A percentile compares a stretch with the other conserved stretches of the same genome.
phyloP scores from a whole-genome alignment of 257 asterid species.

The Ehretia macrophylla region DNA sequence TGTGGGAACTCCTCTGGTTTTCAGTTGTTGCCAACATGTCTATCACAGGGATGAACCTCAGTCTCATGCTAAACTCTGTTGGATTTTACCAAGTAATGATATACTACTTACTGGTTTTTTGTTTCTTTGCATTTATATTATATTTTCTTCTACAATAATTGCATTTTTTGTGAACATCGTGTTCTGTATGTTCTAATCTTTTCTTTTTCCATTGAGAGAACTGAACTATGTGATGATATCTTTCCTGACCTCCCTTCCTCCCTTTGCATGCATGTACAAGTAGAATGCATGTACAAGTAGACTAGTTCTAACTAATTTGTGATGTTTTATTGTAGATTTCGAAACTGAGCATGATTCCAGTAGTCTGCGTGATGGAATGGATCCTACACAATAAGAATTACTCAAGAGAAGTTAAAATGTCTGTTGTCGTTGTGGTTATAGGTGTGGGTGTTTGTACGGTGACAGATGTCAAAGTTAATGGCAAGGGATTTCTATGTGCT shows the following conservation, averaged over 20 bases:
- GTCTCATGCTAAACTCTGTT: slow-evolving; percentile 98
- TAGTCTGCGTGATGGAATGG: slow-evolving; percentile 96
- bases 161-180: neutral
- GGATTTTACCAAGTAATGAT: slow-evolving; percentile 94
- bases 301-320: slow-evolving; percentile 18
- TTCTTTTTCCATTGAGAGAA: too few relatives aligned
- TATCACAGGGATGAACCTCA: slow-evolving; percentile 92
- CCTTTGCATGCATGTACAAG: neutral
- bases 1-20: slow-evolving; percentile 99
- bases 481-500: slow-evolving; percentile 83
- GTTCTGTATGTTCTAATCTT: too few relatives aligned
- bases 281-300: neutral
- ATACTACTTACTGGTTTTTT: neutral
- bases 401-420: slow-evolving; percentile 69
- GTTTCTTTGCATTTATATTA: neutral
- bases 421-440: slow-evolving; percentile 87
- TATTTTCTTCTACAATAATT: neutral
- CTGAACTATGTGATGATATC: too few relatives aligned
- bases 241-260: too few relatives aligned
- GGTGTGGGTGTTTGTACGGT: slow-evolving; percentile 99
- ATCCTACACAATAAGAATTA: slow-evolving; percentile 77
- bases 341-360: slow-evolving; percentile 98
- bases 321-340: slow-evolving; percentile 59
- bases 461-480: slow-evolving; percentile 89
- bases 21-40: slow-evolving; percentile 90